Conservation (phyloP, 495 filamentous ascomycete species). For the Talaromyces thailandensis region DNA sequence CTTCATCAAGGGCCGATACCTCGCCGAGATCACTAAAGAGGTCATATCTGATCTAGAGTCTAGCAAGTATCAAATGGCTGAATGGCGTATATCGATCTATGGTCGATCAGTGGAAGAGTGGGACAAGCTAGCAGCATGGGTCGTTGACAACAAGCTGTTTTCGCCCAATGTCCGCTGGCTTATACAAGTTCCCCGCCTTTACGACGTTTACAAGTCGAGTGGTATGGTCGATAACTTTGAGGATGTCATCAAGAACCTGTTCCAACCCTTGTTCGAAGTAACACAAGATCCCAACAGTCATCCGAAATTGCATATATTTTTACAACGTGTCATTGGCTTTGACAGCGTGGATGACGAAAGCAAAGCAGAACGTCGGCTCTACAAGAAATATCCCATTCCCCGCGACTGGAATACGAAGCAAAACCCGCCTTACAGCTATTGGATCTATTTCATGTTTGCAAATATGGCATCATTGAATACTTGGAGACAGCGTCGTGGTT, state of each 20-base stretch:
- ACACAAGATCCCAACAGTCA: slow-evolving; percentile 80
- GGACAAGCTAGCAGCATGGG: slow-evolving; percentile 97
- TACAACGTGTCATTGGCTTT: slow-evolving; percentile 92
- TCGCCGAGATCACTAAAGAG: slow-evolving; percentile 95
- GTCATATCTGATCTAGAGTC: slow-evolving; percentile 97
- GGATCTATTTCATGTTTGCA: slow-evolving; percentile 94
- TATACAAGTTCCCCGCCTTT: slow-evolving; percentile 88
- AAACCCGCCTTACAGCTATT: slow-evolving; percentile 97
- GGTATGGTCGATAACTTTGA: slow-evolving; percentile 82
- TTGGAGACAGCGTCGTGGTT: slow-evolving; percentile 82
- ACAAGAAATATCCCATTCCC: slow-evolving; percentile 87
- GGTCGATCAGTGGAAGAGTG: slow-evolving; percentile 87
- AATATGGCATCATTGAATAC: slow-evolving; percentile 90
- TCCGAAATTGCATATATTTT: slow-evolving; percentile 87
- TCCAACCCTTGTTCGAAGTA: slow-evolving; percentile 90
- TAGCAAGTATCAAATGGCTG: slow-evolving; percentile 99
- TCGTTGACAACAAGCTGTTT: slow-evolving; percentile 97
- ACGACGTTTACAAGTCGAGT: slow-evolving; percentile 88
- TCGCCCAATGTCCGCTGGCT: slow-evolving; percentile 97
- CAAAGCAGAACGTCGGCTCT: slow-evolving; percentile 85
- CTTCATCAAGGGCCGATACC: slow-evolving; percentile 88
- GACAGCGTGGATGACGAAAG: slow-evolving; percentile 98
- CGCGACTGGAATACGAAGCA: slow-evolving; percentile 81
- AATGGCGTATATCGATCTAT: slow-evolving; percentile 97
- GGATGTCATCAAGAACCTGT: slow-evolving; percentile 84